Evolutionary conservation across 73 alveolate genomes (phyloP).

Genomic region (Urostyla sp.): DNA sequence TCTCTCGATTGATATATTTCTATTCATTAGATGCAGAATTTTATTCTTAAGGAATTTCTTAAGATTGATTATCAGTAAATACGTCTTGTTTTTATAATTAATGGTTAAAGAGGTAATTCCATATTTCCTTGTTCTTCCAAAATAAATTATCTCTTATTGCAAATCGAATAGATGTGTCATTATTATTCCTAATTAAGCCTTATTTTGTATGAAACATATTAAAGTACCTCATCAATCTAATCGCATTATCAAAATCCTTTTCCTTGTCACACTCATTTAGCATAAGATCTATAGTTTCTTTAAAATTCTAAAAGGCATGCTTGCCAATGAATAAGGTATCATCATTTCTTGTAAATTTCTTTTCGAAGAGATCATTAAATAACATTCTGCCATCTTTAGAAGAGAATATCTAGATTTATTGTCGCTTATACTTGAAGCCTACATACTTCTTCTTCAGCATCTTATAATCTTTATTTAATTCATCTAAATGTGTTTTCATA

Average conservation of each 20-base stretch:
- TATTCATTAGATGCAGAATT: background rate
- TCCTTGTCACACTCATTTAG: conserved; percentile 13
- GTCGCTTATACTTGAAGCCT: too few relatives aligned
- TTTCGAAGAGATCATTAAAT: background rate
- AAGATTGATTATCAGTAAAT: background rate
- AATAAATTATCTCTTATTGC: conserved; percentile 5
- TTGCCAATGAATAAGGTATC: conserved; percentile 7
- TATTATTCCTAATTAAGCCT: background rate
- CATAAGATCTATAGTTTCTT: conserved; percentile 27
- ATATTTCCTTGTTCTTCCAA: conserved; percentile 34
- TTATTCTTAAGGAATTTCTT: background rate
- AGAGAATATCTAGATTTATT: background rate
- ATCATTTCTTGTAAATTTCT: background rate
- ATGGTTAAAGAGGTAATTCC: conserved; percentile 1
- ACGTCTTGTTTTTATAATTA: background rate
- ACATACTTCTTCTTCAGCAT: too few relatives aligned
- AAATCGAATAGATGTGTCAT: background rate
- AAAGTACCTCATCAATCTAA: background rate
- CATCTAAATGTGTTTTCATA: conserved; percentile 72
- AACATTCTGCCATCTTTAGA: conserved; percentile 18
- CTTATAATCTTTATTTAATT: too few relatives aligned
- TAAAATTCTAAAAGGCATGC: conserved; percentile 15
- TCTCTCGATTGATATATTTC: background rate
- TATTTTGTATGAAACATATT: conserved; percentile 4
- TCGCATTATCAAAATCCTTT: conserved; percentile 28